A percentile compares a stretch with the other conserved stretches of the same genome.
Conservation (phyloP, 345 rosid genomes). For the Murraya paniculata region DNA sequence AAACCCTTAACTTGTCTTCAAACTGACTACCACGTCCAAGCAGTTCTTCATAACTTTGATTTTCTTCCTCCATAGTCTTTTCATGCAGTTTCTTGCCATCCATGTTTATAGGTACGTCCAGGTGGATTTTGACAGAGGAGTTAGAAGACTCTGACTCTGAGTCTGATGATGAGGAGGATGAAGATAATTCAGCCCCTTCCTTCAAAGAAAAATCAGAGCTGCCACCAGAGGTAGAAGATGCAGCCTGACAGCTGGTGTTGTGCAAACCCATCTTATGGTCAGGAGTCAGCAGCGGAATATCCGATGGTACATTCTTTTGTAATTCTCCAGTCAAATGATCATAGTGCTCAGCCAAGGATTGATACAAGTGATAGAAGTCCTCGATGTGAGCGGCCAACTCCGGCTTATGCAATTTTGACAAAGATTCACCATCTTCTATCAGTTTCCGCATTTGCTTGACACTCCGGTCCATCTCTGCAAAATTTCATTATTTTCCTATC, state of each 20-base stretch:
- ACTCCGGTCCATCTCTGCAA: constrained; percentile 47
- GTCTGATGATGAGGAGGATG: constrained; percentile 46
- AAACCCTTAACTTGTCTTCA: constrained; percentile 49
- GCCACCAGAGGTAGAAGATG: constrained; percentile 50
- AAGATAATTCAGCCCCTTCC: constrained; percentile 65
- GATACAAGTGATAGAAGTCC: constrained; percentile 44
- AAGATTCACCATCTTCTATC: constrained; percentile 40
- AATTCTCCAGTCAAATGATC: constrained; percentile 40
- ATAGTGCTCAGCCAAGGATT: constrained; percentile 44
- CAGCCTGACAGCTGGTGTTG: constrained; percentile 38
- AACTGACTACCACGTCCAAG: constrained; percentile 23
- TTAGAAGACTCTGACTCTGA: constrained; percentile 71
- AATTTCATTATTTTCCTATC: constrained; percentile 6
- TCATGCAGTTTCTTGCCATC: constrained; percentile 25
- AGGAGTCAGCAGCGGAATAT: constrained; percentile 34
- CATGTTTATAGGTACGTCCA: constrained; percentile 27
- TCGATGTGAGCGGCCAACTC: constrained; percentile 41
- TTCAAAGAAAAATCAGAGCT: constrained; percentile 49
- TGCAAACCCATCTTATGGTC: constrained; percentile 24
- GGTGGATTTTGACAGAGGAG: constrained; percentile 46
- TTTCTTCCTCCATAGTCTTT: constrained; percentile 31
- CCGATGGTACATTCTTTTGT: constrained; percentile 28
- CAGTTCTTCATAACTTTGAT: constrained; percentile 39
- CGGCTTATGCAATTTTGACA: constrained; percentile 32
- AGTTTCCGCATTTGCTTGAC: constrained; percentile 44